Evolutionary conservation across 441 rosid species (phyloP).

Genomic region (Pelargonium citronellum): DNA sequence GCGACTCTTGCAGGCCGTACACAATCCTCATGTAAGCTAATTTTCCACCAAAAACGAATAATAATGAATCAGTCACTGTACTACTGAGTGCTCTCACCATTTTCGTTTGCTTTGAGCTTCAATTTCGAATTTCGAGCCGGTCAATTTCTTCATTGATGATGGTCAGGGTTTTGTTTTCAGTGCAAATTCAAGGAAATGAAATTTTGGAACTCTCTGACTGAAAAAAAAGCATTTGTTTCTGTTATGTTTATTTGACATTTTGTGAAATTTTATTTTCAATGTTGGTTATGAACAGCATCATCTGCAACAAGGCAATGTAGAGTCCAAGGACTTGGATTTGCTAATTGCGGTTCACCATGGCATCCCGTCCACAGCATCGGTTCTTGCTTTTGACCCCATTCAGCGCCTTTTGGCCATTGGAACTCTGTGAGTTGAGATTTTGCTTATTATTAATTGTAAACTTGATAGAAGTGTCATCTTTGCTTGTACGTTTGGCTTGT

Average conservation of each 20-base stretch:
- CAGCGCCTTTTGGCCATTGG: conserved; percentile 62
- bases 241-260: neutral
- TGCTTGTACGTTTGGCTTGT: neutral
- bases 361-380: conserved; percentile 56
- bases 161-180: conserved; percentile 5
- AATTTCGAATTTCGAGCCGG: neutral
- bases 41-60: neutral
- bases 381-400: conserved; percentile 54
- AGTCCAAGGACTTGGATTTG: conserved; percentile 37
- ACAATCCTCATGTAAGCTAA: conserved; percentile 28
- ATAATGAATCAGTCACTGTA: neutral
- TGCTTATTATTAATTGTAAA: conserved; percentile 51
- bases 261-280: neutral
- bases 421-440: conserved; percentile 60
- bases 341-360: conserved; percentile 46
- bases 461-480: conserved; percentile 29
- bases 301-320: conserved; percentile 31
- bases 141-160: neutral
- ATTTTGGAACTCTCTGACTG: neutral
- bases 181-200: neutral
- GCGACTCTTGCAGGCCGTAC: conserved; percentile 46
- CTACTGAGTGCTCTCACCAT: neutral
- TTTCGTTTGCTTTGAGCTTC: neutral
- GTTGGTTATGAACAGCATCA: conserved; percentile 16
- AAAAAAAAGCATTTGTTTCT: neutral